Evolutionary conservation across 2,329 filamentous ascomycete species (phyloP).

Genomic region (Monilinia aucupariae): DNA sequence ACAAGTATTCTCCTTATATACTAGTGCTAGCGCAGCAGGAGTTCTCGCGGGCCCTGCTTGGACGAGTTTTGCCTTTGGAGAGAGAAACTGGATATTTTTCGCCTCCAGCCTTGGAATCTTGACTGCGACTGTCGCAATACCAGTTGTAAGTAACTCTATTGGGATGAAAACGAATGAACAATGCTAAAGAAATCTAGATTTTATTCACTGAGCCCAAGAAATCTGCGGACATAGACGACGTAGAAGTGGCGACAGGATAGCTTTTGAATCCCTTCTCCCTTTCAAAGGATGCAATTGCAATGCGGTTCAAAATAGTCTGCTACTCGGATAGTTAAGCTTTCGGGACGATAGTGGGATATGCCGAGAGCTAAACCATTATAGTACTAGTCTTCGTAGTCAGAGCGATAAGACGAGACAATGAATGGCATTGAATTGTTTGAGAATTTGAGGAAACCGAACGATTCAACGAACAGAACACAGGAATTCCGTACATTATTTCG

Average conservation of each 20-base stretch:
- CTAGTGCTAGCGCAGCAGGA: constrained; percentile 18
- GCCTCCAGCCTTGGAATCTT: constrained; percentile 19
- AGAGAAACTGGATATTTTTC: constrained; percentile 16
- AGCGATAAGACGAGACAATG: not conserved
- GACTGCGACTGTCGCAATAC: constrained; percentile 14
- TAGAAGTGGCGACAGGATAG: not conserved
- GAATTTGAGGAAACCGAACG: not conserved
- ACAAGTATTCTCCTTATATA: constrained; percentile 21
- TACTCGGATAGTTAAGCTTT: not conserved
- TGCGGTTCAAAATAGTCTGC: not conserved
- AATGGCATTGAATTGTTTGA: not conserved
- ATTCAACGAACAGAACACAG: not conserved
- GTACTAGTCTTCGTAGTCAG: not conserved
- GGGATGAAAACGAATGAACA: no score
- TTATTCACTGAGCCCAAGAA: constrained; percentile 1
- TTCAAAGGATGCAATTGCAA: not conserved
- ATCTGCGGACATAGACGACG: not conserved
- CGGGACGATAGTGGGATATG: not conserved
- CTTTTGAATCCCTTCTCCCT: not conserved
- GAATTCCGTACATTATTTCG: not conserved
- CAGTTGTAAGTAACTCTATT: constrained; percentile 3
- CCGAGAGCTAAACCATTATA: not conserved
- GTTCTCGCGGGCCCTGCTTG: constrained; percentile 19
- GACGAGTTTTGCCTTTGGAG: constrained; percentile 16
- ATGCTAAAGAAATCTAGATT: not conserved